Conservation (phyloP, 768 basidiomycete genomes). For the Boletus pseudo-olivaceus region DNA sequence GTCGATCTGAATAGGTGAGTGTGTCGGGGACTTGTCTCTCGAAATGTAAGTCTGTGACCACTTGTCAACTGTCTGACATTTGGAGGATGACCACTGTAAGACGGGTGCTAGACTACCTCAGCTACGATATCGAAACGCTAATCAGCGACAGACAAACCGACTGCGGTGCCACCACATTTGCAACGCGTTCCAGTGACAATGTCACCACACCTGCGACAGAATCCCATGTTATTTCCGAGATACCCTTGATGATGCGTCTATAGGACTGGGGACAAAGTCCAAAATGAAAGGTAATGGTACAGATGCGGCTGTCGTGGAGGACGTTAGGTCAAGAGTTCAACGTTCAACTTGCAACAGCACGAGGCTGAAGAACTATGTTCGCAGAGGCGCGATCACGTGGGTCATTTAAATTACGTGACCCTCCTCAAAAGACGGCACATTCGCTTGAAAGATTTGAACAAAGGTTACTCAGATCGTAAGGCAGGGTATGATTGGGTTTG, state of each 20-base stretch:
- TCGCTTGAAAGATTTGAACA: neutral
- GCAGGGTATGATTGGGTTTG: neutral
- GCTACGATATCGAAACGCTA: conserved; percentile 1
- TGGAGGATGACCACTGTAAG: conserved; percentile 54
- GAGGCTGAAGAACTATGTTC: conserved; percentile 2
- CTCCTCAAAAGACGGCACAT: neutral
- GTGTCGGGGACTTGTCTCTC: conserved; percentile 46
- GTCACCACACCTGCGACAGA: conserved; percentile 83
- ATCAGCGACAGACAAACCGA: conserved; percentile 52
- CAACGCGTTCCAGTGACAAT: conserved; percentile 71
- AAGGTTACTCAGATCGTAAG: neutral
- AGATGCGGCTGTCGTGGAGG: neutral
- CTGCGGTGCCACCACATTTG: conserved; percentile 75
- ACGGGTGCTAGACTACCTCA: conserved; percentile 52
- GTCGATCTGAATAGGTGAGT: conserved; percentile 27
- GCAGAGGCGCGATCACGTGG: conserved; percentile 19
- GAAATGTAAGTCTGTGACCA: conserved; percentile 82
- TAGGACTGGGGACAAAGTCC: neutral
- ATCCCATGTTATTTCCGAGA: conserved; percentile 53
- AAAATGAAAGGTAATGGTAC: neutral
- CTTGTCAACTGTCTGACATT: conserved; percentile 50
- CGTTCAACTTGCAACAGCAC: conserved; percentile 8
- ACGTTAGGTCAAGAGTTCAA: conserved; percentile 6
- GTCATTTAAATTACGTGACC: neutral
- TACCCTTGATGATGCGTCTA: neutral